Base-by-base conservation (phyloP, 148 eudicot genomes). In the Diospyros lotus region DNA sequence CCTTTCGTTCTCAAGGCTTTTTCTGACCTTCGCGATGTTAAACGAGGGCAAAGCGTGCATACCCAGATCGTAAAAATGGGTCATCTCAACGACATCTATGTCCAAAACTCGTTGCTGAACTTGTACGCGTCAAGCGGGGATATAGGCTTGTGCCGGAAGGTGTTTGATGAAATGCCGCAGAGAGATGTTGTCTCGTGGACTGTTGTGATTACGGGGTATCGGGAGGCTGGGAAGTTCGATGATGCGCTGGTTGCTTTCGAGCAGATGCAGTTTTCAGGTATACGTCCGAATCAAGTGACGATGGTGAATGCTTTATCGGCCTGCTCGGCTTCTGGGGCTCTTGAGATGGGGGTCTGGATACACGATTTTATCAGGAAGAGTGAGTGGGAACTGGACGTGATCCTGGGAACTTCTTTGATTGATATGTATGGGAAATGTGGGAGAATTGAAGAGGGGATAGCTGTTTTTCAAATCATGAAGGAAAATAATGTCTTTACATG, bases 161-260 rank as follows among this genome's bases (percentile, higher is more conserved):
- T 85, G 86, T 87, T 85, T 40, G 87, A 87, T 61, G 85, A 85
- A 87, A 83, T 85, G 88, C 74, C 82, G 4, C 61, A 75, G 45
- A 83, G 84, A 76, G 88, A 85, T 76, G 88, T 85, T 15, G 91
- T 85, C 3, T 81, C 87, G 0, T 87, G 91, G 88, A 87, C 86
- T 13, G 82, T 66, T 39, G 59, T 87, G 87, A 81, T 87, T 38
- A 63, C 73, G 28, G 88, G 88, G 68, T 83, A 66, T 76, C 75
- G 67, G 45, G 79, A 81, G 42, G 68, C 67, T 56, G 80, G 78
- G 76, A 74, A 41, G 69, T 73, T 73, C 58, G 84, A 78, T 15
- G 83, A 85, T 17, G 84, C 90, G 2, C 73, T 85, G 62, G 18
- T 76, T 64, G 58, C 69, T 61, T 83, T 85, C 68, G 83, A 73